Base-by-base conservation (phyloP, 225 moss, liverwort and hornwort genomes). In the Bryoerythrophyllum caledonicum region DNA sequence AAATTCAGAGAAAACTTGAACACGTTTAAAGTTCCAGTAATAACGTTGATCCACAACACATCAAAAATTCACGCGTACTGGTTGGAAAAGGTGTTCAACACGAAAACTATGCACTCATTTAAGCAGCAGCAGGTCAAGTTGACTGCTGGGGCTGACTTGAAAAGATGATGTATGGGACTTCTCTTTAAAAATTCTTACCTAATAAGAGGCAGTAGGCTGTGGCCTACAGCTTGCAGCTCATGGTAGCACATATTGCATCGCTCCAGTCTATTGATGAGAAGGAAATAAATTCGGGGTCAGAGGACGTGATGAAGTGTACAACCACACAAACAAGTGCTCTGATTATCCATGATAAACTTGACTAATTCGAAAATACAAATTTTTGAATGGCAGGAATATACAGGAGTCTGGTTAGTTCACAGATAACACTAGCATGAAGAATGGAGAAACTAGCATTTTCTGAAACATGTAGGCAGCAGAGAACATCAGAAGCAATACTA, bases 241-340 rank as follows among this genome's bases (percentile, higher is more conserved):
- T 93, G 91, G 76, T 95, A 90, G 70, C 99, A 99, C 86, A 95
- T 86, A 78, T 91, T 93, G 89, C 95, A 99, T 60, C 99, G 90
- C 76, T 99, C 95, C 73, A 93, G 86, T 79, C 99, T 95, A 81
- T 66, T 23, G 17, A 76, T 30, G 40, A 71, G 51, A 76, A 35
- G 2, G 68, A 28, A 43, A 17, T 23, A 52, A 16, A 62, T 34
- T 21, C 44, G 46, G 60, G 34, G 68, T 77, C 74, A 78, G 75
- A 83, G 48, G 41, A 41, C 25, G 37, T 34, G n/a, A 67, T 32
- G 56, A 25, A 11, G 23, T 62, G 37, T 40, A 44, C 24, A 53
- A 30, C 34, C 51, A 38, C 44, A 74, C 20, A 72, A 63, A 46
- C 24, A 67, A 40, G 41, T 66, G 62, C 49, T 67, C 67, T 40